Conservation (phyloP, 192 early-diverging fungal species). For the Paraglomus occultum region DNA sequence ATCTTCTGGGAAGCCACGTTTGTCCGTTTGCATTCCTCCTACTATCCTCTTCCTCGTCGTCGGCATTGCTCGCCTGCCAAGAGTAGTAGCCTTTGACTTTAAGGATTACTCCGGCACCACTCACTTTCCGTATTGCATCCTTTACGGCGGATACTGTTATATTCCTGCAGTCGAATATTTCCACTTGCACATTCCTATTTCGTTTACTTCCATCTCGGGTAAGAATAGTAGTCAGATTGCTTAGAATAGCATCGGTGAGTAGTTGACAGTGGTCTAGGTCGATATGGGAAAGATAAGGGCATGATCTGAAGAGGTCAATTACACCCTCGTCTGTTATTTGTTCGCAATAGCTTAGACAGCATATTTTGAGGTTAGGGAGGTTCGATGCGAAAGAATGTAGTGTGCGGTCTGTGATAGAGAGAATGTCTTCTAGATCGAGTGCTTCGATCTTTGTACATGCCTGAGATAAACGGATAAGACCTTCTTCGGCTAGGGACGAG, state of each 20-base stretch:
- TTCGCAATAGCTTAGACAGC: constrained; percentile 42
- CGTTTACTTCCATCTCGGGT: not conserved
- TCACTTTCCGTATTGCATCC: not conserved
- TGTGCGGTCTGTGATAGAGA: constrained; percentile 32
- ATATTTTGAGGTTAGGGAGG: constrained; percentile 29
- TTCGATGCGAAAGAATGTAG: constrained; percentile 34
- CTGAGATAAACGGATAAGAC: constrained; percentile 31
- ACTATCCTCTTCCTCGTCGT: not conserved
- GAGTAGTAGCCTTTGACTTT: constrained; percentile 18
- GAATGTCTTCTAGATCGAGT: constrained; percentile 42
- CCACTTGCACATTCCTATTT: not conserved
- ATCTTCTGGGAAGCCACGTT: too few species aligned
- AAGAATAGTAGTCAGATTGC: not conserved
- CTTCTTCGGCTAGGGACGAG: constrained; percentile 33
- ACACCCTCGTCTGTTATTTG: constrained; percentile 40
- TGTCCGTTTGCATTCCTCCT: not conserved
- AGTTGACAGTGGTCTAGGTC: constrained; percentile 17
- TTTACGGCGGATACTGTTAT: not conserved
- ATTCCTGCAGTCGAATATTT: constrained; percentile 20
- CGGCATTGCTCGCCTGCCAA: not conserved
- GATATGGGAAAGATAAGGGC: constrained; percentile 3
- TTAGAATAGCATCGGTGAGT: not conserved
- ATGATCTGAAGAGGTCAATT: constrained; percentile 26
- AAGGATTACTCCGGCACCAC: not conserved
- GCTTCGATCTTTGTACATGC: constrained; percentile 20